These are phyloP conservation scores for Diaporthe vaccinii DNA, from an alignment of 2,329 filamentous ascomycete species.

Conservation along the genomic window DNA sequence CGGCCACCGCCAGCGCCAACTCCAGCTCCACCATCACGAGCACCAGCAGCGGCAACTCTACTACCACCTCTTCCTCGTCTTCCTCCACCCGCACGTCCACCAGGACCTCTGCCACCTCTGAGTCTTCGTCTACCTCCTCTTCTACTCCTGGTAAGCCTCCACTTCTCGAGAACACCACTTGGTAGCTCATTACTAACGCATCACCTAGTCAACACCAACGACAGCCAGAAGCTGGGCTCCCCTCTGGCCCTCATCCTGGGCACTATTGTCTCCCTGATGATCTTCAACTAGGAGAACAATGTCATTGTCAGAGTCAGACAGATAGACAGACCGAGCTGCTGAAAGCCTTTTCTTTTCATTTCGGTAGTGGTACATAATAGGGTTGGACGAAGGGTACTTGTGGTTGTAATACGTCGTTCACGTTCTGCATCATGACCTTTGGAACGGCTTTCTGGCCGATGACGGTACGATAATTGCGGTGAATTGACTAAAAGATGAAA, in stretches of 20 bases:
- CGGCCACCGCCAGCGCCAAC: slow-evolving; percentile 42
- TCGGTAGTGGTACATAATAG: slow-evolving; percentile 26
- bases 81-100: slow-evolving; percentile 34
- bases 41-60: slow-evolving; percentile 43
- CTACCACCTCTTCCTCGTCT: slow-evolving; percentile 36
- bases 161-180: too few species aligned
- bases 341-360: slow-evolving; percentile 19
- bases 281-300: slow-evolving; percentile 55
- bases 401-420: slow-evolving; percentile 18
- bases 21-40: slow-evolving; percentile 42
- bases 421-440: slow-evolving; percentile 31
- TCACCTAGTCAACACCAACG: slow-evolving; percentile 48
- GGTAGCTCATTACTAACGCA: neutral
- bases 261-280: slow-evolving; percentile 55
- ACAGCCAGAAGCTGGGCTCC: slow-evolving; percentile 54
- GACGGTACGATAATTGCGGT: slow-evolving; percentile 14
- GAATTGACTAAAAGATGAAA: slow-evolving; percentile 18
- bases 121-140: slow-evolving; percentile 44
- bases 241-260: slow-evolving; percentile 57
- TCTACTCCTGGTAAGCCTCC: slow-evolving; percentile 42
- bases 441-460: slow-evolving; percentile 18
- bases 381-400: neutral
- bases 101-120: slow-evolving; percentile 41
- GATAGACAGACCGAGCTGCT: slow-evolving; percentile 15
- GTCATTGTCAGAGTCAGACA: neutral